Conservation (phyloP, 2,329 filamentous ascomycete species). For the Aspergillus clavatus region DNA sequence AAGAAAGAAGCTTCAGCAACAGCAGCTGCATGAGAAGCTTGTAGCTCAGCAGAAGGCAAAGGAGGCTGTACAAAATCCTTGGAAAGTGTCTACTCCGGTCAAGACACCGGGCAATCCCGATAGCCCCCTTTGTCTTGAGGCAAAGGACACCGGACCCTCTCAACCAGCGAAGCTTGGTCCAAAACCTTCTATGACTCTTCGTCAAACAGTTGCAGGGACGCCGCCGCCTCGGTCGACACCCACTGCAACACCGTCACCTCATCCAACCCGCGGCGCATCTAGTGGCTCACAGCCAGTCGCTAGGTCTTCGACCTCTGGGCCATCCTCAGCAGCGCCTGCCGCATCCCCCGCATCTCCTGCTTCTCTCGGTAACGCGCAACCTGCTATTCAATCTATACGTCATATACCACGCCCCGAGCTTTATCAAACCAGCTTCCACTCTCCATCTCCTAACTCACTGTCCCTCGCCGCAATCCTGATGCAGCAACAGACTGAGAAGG, state of each 20-base stretch:
- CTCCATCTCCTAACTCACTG: slow-evolving; percentile 61
- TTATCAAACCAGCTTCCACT: slow-evolving; percentile 22
- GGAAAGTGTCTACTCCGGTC: slow-evolving; percentile 51
- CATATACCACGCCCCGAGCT: slow-evolving; percentile 44
- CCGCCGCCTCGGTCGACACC: slow-evolving; percentile 24
- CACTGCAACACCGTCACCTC: slow-evolving; percentile 40
- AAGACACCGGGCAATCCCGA: slow-evolving; percentile 12
- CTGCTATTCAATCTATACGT: slow-evolving; percentile 42
- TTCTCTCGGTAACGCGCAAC: slow-evolving; percentile 19
- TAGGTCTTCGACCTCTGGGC: slow-evolving; percentile 16
- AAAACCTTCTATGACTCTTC: slow-evolving; percentile 54
- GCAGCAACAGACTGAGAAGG: slow-evolving; percentile 79
- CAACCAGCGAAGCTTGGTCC: slow-evolving; percentile 24
- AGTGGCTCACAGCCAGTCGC: slow-evolving; percentile 12
- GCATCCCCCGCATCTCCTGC: slow-evolving; percentile 18
- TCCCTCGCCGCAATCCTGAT: slow-evolving; percentile 85
- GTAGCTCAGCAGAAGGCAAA: slow-evolving; percentile 32
- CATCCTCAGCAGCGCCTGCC: slow-evolving; percentile 41
- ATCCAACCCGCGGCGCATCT: slow-evolving; percentile 39
- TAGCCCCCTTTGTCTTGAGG: slow-evolving; percentile 37
- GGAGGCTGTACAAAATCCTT: slow-evolving; percentile 48
- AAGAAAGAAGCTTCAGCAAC: slow-evolving; percentile 74
- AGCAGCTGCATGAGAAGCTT: slow-evolving; percentile 49
- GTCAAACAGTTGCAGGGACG: slow-evolving; percentile 54
- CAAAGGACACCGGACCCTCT: slow-evolving; percentile 9